Evolutionary conservation across 495 filamentous ascomycete species (phyloP).

Genomic region (Parmelia sp.): DNA sequence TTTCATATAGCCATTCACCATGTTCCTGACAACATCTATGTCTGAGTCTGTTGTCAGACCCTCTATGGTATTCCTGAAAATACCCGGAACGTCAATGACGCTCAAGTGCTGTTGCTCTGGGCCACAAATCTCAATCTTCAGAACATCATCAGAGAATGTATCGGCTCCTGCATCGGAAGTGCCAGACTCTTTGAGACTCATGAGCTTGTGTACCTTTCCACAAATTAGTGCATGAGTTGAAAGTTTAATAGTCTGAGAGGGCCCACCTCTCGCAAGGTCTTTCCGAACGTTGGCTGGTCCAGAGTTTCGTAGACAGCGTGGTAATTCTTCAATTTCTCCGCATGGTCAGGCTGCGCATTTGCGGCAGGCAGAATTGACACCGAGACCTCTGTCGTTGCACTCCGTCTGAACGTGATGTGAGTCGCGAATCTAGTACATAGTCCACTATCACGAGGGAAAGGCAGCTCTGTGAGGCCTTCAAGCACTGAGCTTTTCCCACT

Average conservation of each 20-base stretch:
- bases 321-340: not conserved
- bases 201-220: not conserved
- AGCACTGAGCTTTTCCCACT: conserved; percentile 36
- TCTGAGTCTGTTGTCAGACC: conserved; percentile 35
- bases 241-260: not conserved
- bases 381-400: conserved; percentile 22
- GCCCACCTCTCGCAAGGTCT: not conserved
- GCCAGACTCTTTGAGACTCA: not conserved
- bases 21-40: conserved; percentile 31
- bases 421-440: conserved; percentile 45
- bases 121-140: conserved; percentile 47
- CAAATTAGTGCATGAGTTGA: not conserved
- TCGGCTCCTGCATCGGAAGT: conserved; percentile 22
- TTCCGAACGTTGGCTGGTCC: not conserved
- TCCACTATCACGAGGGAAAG: conserved; percentile 31
- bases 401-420: conserved; percentile 40
- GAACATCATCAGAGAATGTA: conserved; percentile 42
- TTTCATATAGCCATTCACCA: conserved; percentile 42
- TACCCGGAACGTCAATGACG: conserved; percentile 49
- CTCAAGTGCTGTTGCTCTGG: conserved; percentile 44
- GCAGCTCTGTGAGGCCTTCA: conserved; percentile 36
- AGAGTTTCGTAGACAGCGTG: not conserved
- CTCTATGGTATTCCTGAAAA: conserved; percentile 37
- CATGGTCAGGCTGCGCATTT: not conserved
- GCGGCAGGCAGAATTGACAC: not conserved